Evolutionary conservation across 2,329 filamentous ascomycete genomes (phyloP).

Genomic region (Juglanconis sp.): DNA sequence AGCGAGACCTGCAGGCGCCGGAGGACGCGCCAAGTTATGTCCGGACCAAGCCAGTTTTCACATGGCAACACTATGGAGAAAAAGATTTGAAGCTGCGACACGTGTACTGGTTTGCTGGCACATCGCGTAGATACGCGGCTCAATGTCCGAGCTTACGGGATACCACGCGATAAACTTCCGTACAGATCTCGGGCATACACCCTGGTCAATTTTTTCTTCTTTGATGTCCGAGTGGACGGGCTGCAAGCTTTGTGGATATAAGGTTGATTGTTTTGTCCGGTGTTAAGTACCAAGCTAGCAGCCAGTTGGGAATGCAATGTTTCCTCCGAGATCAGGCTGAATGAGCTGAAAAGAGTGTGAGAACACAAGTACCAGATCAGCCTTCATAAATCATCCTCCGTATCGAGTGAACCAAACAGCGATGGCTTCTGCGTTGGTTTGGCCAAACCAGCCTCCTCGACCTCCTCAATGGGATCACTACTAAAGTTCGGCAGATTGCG

Average conservation of each 20-base stretch:
- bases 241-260: background rate
- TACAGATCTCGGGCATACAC: background rate
- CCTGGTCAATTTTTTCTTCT: background rate
- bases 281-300: background rate
- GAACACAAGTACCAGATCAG: background rate
- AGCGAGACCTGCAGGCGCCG: background rate
- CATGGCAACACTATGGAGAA: background rate
- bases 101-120: background rate
- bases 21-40: background rate
- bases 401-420: conserved; percentile 26
- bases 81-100: background rate
- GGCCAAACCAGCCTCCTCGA: conserved; percentile 20
- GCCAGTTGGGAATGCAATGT: background rate
- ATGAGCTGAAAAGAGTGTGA: background rate
- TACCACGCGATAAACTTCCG: background rate
- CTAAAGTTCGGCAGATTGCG: conserved; percentile 27
- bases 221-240: background rate
- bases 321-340: background rate
- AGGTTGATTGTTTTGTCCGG: background rate
- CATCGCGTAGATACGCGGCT: background rate
- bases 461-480: conserved; percentile 31
- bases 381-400: conserved; percentile 10
- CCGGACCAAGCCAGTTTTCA: background rate
- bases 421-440: conserved; percentile 16
- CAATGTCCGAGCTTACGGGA: background rate